Conservation (phyloP, 306 rosid genomes). For the Prunus salicina region DNA sequence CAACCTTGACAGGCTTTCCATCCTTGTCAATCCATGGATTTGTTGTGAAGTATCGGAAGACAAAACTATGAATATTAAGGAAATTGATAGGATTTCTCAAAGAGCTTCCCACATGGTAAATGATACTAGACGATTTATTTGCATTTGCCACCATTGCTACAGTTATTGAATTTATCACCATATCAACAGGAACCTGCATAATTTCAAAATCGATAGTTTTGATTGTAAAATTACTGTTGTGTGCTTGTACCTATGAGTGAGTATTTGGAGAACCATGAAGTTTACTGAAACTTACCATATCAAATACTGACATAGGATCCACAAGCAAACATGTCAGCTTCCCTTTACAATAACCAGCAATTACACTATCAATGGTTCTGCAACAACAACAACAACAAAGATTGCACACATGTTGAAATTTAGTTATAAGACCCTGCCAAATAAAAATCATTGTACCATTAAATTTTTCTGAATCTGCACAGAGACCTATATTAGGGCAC, state of each 20-base stretch:
- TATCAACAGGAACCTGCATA: conserved; percentile 50
- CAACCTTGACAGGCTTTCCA: too few relatives aligned
- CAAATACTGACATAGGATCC: conserved; percentile 29
- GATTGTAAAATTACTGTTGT: too few relatives aligned
- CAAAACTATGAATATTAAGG: background rate
- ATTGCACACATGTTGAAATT: too few relatives aligned
- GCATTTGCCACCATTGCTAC: conserved; percentile 29
- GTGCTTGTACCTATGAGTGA: too few relatives aligned
- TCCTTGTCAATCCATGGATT: too few relatives aligned
- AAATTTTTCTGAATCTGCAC: too few relatives aligned
- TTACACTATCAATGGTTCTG: conserved; percentile 41
- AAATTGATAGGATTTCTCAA: conserved; percentile 27
- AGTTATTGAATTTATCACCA: conserved; percentile 42
- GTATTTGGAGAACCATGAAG: too few relatives aligned
- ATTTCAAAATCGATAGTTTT: background rate
- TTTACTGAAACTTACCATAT: conserved; percentile 20
- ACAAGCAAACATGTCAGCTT: conserved; percentile 31
- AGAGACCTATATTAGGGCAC: too few relatives aligned
- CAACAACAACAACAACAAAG: background rate
- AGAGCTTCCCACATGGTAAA: conserved; percentile 47
- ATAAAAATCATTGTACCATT: background rate
- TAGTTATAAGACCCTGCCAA: too few relatives aligned
- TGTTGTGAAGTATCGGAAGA: background rate
- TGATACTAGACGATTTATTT: conserved; percentile 6
- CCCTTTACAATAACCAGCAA: conserved; percentile 41